Evolutionary conservation across 306 rosid genomes (phyloP).

Genomic region (Begonia loranthoides): DNA sequence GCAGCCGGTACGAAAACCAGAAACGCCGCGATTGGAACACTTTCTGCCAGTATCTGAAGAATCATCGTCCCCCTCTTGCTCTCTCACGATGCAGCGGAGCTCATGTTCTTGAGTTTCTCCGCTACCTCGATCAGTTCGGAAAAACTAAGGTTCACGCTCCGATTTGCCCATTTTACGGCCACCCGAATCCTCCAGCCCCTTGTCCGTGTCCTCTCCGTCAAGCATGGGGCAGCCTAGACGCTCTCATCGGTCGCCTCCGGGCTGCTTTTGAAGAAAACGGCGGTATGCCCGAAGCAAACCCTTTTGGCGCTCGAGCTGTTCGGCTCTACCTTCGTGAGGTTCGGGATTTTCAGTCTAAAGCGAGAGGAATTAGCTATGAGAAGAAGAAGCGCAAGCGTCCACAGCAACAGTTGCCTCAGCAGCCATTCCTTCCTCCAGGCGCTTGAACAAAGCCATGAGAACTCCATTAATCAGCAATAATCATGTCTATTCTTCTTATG

Average conservation of each 20-base stretch:
- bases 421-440: slow-evolving; percentile 28
- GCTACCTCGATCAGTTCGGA: slow-evolving; percentile 73
- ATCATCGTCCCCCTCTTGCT: slow-evolving; percentile 87
- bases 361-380: slow-evolving; percentile 53
- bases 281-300: slow-evolving; percentile 53
- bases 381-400: slow-evolving; percentile 1
- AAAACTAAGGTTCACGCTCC: slow-evolving; percentile 72
- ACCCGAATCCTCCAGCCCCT: slow-evolving; percentile 58
- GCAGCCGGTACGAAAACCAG: slow-evolving; percentile 90
- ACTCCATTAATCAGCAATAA: background rate
- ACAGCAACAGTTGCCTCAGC: slow-evolving; percentile 1
- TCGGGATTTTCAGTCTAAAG: slow-evolving; percentile 92
- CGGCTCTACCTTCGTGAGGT: slow-evolving; percentile 95
- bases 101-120: slow-evolving; percentile 66
- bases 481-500: background rate
- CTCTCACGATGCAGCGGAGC: slow-evolving; percentile 53
- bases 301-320: slow-evolving; percentile 91
- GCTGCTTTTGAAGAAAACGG: slow-evolving; percentile 88
- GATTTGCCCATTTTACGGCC: slow-evolving; percentile 56
- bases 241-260: slow-evolving; percentile 74
- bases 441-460: slow-evolving; percentile 4
- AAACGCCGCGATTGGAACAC: slow-evolving; percentile 98
- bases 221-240: slow-evolving; percentile 91
- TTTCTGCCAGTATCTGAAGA: slow-evolving; percentile 64
- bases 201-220: slow-evolving; percentile 82